Conservation (phyloP, 495 filamentous ascomycete genomes). For the Penicillium cinerascens region DNA sequence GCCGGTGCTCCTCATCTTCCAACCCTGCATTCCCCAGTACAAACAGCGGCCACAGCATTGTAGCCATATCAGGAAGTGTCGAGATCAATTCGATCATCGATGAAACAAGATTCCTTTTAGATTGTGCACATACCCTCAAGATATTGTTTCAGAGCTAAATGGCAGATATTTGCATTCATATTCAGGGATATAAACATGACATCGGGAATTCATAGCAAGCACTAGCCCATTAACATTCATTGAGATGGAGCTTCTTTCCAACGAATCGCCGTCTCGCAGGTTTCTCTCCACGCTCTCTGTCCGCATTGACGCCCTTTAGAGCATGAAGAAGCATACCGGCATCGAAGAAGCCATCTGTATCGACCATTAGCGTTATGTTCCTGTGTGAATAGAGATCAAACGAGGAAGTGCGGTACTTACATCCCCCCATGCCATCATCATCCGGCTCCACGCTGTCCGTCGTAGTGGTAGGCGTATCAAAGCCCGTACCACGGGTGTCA, state of each 20-base stretch:
- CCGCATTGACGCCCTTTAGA: conserved; percentile 61
- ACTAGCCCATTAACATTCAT: conserved; percentile 56
- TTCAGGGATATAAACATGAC: background rate
- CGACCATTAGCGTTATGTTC: conserved; percentile 24
- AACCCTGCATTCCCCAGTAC: too few species aligned
- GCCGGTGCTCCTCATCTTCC: too few species aligned
- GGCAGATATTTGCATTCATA: background rate
- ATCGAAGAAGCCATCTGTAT: conserved; percentile 89
- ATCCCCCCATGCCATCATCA: conserved; percentile 87
- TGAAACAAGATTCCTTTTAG: too few species aligned
- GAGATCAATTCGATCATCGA: too few species aligned
- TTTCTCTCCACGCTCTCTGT: conserved; percentile 45
- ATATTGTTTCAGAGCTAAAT: background rate
- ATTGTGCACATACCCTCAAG: too few species aligned
- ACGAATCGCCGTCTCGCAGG: conserved; percentile 58
- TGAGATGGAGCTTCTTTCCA: conserved; percentile 74
- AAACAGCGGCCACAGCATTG: too few species aligned
- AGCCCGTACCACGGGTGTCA: conserved; percentile 34
- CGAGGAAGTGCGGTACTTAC: conserved; percentile 55
- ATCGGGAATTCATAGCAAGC: background rate
- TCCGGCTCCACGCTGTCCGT: conserved; percentile 66
- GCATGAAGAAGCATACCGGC: conserved; percentile 89
- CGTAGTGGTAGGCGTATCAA: conserved; percentile 56
- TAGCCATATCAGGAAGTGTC: too few species aligned
- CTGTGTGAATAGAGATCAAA: background rate